Percentiles rank a stretch among this genome's conserved stretches.
Conservation (phyloP, 176 grass and related monocot genomes). For the Musa acuminata region DNA sequence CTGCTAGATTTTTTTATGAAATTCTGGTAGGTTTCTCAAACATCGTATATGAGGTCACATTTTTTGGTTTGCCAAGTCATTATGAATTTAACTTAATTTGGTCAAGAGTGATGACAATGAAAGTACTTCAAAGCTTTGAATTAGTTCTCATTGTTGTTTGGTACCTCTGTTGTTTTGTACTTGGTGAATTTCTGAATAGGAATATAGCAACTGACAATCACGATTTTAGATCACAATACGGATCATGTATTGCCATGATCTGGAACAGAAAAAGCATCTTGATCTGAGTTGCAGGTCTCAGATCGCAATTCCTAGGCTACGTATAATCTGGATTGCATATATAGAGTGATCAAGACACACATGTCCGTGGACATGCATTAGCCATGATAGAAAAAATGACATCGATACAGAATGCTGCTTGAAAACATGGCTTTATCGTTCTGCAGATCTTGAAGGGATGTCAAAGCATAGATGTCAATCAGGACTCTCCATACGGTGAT, state of each 20-base stretch:
- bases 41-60: neutral
- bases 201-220: too few species aligned
- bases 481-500: conserved; percentile 43
- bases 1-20: conserved; percentile 86
- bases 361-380: too few species aligned
- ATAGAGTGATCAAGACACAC: too few species aligned
- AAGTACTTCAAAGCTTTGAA: too few species aligned
- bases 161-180: too few species aligned
- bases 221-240: neutral
- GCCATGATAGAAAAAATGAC: neutral
- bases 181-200: too few species aligned
- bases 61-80: neutral
- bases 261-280: too few species aligned
- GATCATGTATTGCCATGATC: neutral
- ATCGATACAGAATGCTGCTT: neutral
- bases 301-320: too few species aligned
- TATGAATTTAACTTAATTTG: neutral
- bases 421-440: conserved; percentile 1
- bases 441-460: conserved; percentile 54
- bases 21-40: conserved; percentile 48
- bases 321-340: too few species aligned
- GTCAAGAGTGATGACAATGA: too few species aligned
- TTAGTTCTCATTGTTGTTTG: too few species aligned
- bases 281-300: too few species aligned
- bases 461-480: conserved; percentile 52